phyloP scores from a whole-genome alignment of 345 rosid species.

The Gossypium mustelinum region DNA sequence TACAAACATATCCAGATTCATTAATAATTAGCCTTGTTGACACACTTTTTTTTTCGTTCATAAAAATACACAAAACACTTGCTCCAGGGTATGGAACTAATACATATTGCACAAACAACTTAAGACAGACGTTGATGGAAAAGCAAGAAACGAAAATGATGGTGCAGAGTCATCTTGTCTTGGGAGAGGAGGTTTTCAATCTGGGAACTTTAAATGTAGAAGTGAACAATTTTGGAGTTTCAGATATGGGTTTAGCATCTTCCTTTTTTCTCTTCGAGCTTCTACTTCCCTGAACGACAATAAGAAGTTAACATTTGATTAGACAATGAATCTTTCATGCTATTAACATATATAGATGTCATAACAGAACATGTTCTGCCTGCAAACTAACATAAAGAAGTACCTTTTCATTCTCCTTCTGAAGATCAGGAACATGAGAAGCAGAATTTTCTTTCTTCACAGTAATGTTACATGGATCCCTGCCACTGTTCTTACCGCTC shows the following conservation, averaged over 20 bases:
- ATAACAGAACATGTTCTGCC: background rate
- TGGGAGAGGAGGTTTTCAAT: conserved; percentile 41
- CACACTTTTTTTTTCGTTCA: background rate
- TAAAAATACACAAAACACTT: background rate
- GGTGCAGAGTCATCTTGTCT: conserved; percentile 7
- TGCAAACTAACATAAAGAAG: background rate
- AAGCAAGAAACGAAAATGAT: background rate
- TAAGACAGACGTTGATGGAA: background rate
- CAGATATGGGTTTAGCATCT: conserved; percentile 24
- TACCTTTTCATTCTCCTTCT: conserved; percentile 50
- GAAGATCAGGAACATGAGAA: conserved; percentile 19
- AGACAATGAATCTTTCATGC: background rate
- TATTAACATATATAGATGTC: background rate
- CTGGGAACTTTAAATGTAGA: conserved; percentile 73
- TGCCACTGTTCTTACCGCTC: conserved; percentile 21
- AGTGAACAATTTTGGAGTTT: conserved; percentile 64
- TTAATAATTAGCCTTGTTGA: no score
- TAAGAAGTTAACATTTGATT: background rate
- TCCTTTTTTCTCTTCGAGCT: conserved; percentile 56
- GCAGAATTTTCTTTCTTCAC: conserved; percentile 41
- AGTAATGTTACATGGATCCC: conserved; percentile 6
- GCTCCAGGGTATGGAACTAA: background rate
- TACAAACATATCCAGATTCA: no score
- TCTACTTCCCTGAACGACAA: conserved; percentile 42
- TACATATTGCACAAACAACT: background rate